phyloP scores from a whole-genome alignment of 257 asterid species.

The Jaltomata sinuosa region DNA sequence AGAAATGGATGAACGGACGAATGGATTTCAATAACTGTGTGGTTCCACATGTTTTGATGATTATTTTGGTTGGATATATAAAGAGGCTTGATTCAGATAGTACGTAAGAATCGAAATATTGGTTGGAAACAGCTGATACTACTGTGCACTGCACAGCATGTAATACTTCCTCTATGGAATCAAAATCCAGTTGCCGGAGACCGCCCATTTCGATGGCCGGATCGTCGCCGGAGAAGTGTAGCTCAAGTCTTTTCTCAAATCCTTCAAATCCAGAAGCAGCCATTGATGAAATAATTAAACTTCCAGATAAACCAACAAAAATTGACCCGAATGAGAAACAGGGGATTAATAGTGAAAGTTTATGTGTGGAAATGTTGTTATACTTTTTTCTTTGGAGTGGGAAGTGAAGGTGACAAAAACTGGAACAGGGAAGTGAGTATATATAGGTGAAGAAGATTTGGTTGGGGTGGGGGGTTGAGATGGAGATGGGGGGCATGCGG shows the following conservation, averaged over 20 bases:
- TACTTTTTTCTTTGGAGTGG: background rate
- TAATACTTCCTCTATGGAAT: conserved; percentile 52
- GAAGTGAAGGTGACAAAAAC: conserved; percentile 25
- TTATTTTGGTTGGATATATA: conserved; percentile 76
- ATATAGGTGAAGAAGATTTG: conserved; percentile 19
- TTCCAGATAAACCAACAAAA: background rate
- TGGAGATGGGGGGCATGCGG: conserved; percentile 7
- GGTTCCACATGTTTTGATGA: conserved; percentile 98
- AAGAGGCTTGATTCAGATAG: conserved; percentile 80
- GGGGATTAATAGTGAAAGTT: background rate
- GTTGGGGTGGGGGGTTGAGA: background rate
- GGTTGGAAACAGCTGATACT: conserved; percentile 76
- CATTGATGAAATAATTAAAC: conserved; percentile 23
- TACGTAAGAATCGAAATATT: conserved; percentile 70
- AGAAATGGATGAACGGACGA: conserved; percentile 48
- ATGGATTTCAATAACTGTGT: conserved; percentile 70
- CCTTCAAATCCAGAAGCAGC: conserved; percentile 97
- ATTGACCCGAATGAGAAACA: background rate
- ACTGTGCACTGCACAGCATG: conserved; percentile 91
- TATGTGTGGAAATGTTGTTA: background rate
- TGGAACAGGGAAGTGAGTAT: conserved; percentile 47
- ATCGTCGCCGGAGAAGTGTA: conserved; percentile 70
- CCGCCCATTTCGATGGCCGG: conserved; percentile 43
- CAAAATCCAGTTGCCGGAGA: conserved; percentile 57
- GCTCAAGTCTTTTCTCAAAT: conserved; percentile 83